Evolutionary conservation across 768 basidiomycete species (phyloP), one percentile per base, ranked within the genome.

Genomic region (Boletus sp.): DNA sequence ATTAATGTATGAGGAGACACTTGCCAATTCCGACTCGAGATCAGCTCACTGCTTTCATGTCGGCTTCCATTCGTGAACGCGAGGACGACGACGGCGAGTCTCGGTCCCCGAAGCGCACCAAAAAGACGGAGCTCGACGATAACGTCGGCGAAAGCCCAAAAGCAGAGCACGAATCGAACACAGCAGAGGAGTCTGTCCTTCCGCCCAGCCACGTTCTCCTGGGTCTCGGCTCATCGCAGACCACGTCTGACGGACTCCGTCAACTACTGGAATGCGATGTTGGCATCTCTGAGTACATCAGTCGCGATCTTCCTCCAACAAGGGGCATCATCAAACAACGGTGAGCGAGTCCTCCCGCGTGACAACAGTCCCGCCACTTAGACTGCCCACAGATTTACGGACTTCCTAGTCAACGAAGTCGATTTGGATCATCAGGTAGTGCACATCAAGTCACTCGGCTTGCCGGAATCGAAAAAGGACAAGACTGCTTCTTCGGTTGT

Each of bases 291-390:
- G 87, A 92, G 67, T 96, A 94, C 69, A 81, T 94, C 58, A 81
- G 82, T 19, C 77, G 77, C 11, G 82, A 82, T 55, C 80, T 88
- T 23, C 79, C 85, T 4, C 82, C 82, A 65, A 84, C 98, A 59
- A 81, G 86, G 48, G 96, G 92, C 5, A 96, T 98, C 64, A 98
- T 98, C 71, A 98, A 98, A 73, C 96, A 98, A 74, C 80, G 96
- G 95, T 93, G 54, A 57, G 80, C 66, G 13, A 19, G 33, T 39
- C 30, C 54, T 19, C 17, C 30, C 25, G 32, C 8, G 13, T 21
- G 13, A 33, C 29, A 3, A 15, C 30, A 33, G 14, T n/a, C 21
- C 14, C 29, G 42, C 48, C 40, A 19, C 35, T 50, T n/a, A 19
- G 53, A 47, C 33, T 47, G 25, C 21, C 44, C 48, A 27, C 65